Base-by-base conservation (phyloP, 768 basidiomycete genomes). In the Kockovaella imperatae region DNA sequence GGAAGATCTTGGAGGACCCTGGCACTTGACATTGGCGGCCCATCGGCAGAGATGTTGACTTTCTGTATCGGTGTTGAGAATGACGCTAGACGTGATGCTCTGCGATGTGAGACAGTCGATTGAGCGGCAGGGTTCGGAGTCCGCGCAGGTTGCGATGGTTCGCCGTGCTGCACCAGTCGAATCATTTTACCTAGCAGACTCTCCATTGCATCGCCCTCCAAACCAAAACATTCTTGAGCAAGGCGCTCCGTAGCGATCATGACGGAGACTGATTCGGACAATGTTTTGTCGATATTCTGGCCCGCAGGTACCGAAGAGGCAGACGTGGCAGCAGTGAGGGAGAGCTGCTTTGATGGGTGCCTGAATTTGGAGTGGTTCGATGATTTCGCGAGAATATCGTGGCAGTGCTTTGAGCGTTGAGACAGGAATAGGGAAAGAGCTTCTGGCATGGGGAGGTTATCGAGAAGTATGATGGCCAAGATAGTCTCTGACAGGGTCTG, bases 391-490 rank as follows among this genome's bases (percentile, higher is more conserved):
- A 66, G 47, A 14, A 64, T 53, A 34, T 68, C 59, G 34, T 51
- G 51, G 21, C 72, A 45, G 2, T 69, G 57, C 41, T 60, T 65
- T 0, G 54, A 53, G 20, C 74, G 60, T 66, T 95, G 88, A 0
- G 75, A 68, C 3, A 95, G 78, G 48, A 86, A 79, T 3, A 83
- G 77, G 4, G 76, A 72, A 25, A 91, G 73, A 0, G 84, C 82
- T 41, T 90, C 87, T 18, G 74, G 67, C 7, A 91, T 73, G 5
- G 89, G 85, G 38, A 83, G 76, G 5, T 87, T 87, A 61, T 95
- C 90, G 23, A 96, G 77, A n/a, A 95, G 76, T 67, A 91, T 83
- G 35, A 96, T 77, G 0, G 86, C 83, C 8, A 91, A 74, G 8
- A 93, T 76, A 3, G 83, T 82, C 2, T 87, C 81, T 55, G 87